Base-by-base conservation (phyloP, 2,329 filamentous ascomycete species). In the Coniochaeta pulveracea region DNA sequence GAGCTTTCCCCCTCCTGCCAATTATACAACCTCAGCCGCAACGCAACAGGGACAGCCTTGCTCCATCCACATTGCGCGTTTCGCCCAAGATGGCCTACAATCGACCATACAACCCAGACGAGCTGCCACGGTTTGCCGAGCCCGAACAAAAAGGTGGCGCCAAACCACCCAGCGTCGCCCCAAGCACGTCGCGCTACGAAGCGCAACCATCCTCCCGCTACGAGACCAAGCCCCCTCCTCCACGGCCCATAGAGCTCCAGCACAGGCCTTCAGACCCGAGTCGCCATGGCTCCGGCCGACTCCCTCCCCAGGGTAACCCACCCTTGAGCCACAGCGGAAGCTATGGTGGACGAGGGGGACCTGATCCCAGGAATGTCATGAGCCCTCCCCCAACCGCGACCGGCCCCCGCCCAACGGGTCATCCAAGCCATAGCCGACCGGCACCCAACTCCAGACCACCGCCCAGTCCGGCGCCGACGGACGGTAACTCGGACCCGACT, bases 61-160 rank as follows among this genome's bases (percentile, higher is more conserved):
- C n/a, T n/a, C n/a, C n/a, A n/a, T n/a, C n/a, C n/a, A n/a, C n/a
- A n/a, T n/a, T n/a, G n/a, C n/a, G n/a, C n/a, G n/a, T n/a, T 14
- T 19, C 10, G 5, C 28, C 24, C 37, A 40, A 28, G 16, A 96
- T 96, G 89, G 89, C 89, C 36, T 96, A 96, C 69, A 93, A 93
- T 61, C 78, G 77, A 56, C 75, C 80, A 36, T 91, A 86, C 64
- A 93, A 98, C 57, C 88, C 88, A 21, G 89, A 98, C 65, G 84
- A 86, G 54, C 76, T 98, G 43, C 89, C 89, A 53, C 85, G 85
- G 82, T 70, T 70, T 45, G 64, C 65, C 42, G 64, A 69, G 46
- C 65, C 66, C 31, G 65, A 70, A 48, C 52, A 54, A 60, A 62
- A 63, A 50, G 54, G 47, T 45, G 42, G 48, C 42, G 27, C 47